Evolutionary conservation across 2,329 filamentous ascomycete species (phyloP).

Genomic region (Dothidotthia symphoricarpi): DNA sequence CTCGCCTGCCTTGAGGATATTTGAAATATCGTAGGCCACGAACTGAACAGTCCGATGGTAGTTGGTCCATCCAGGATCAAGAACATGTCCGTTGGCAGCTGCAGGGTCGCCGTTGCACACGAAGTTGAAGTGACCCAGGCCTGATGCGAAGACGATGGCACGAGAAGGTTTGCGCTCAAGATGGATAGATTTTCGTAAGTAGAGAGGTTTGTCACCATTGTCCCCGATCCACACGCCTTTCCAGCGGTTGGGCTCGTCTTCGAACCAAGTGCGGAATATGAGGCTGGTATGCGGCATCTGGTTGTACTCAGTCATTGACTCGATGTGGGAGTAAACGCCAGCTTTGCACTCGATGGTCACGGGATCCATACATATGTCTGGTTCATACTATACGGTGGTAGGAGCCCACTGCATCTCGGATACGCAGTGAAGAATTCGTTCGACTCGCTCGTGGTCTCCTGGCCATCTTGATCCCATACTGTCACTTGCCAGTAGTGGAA

Average conservation of each 20-base stretch:
- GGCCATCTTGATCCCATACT: slow-evolving; percentile 39
- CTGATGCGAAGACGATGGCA: slow-evolving; percentile 42
- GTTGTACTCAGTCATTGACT: neutral
- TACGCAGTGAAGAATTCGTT: slow-evolving; percentile 46
- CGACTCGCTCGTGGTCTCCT: slow-evolving; percentile 18
- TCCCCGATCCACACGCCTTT: slow-evolving; percentile 46
- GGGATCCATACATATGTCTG: slow-evolving; percentile 33
- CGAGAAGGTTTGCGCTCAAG: slow-evolving; percentile 32
- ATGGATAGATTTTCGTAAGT: slow-evolving; percentile 39
- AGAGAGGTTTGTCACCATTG: slow-evolving; percentile 43
- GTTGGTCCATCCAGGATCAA: slow-evolving; percentile 43
- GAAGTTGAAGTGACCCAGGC: slow-evolving; percentile 45
- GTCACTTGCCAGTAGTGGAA: slow-evolving; percentile 42
- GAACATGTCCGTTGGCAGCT: slow-evolving; percentile 31
- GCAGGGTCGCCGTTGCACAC: slow-evolving; percentile 37
- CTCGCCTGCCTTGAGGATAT: slow-evolving; percentile 29
- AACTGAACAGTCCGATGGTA: slow-evolving; percentile 46
- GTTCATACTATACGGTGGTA: slow-evolving; percentile 47
- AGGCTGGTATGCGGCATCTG: slow-evolving; percentile 44
- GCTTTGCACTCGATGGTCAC: neutral
- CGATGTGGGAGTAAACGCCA: no score
- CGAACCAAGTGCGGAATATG: slow-evolving; percentile 47
- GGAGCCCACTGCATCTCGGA: slow-evolving; percentile 32
- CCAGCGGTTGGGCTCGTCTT: slow-evolving; percentile 43
- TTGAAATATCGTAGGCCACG: slow-evolving; percentile 46